Percentiles rank a stretch among this genome's conserved stretches.
These are phyloP conservation scores for Fomitiporia mediterranea DNA, from an alignment of 1,284 basidiomycete species.

Conservation along the genomic window DNA sequence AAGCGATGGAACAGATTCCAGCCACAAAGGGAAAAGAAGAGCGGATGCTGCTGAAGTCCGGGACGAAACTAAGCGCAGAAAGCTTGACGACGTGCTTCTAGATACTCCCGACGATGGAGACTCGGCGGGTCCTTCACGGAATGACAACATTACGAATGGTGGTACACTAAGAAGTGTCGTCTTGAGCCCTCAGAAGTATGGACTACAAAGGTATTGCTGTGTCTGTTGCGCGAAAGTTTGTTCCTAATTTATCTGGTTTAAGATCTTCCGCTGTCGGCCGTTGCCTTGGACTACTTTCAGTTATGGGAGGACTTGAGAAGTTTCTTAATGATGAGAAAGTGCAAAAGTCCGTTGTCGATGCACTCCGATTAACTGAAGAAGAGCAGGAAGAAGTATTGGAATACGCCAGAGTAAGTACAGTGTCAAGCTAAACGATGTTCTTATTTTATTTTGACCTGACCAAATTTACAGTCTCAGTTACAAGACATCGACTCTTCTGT, in stretches of 20 bases:
- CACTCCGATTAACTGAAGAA: not conserved
- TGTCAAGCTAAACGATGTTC: too few species aligned
- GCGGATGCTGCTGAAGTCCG: not conserved
- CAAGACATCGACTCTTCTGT: not conserved
- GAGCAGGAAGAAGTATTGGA: not conserved
- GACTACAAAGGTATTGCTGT: too few species aligned
- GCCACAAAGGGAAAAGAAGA: not conserved
- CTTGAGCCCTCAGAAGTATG: too few species aligned
- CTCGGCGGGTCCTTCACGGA: too few species aligned
- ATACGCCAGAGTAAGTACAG: not conserved
- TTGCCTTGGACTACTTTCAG: not conserved
- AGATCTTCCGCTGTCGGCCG: not conserved
- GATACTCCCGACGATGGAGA: too few species aligned
- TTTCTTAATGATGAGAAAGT: not conserved
- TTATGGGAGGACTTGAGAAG: not conserved
- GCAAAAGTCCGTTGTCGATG: not conserved
- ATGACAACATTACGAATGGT: too few species aligned
- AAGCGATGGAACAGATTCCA: not conserved
- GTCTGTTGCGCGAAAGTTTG: not conserved
- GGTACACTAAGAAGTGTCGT: too few species aligned
- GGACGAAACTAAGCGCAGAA: conserved; percentile 3
- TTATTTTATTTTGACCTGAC: not conserved
- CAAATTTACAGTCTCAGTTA: too few species aligned
- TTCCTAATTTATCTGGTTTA: not conserved
- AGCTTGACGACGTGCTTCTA: not conserved